Conservation (phyloP, 83 land plant genomes). For the Diphasiastrum complanatum region DNA sequence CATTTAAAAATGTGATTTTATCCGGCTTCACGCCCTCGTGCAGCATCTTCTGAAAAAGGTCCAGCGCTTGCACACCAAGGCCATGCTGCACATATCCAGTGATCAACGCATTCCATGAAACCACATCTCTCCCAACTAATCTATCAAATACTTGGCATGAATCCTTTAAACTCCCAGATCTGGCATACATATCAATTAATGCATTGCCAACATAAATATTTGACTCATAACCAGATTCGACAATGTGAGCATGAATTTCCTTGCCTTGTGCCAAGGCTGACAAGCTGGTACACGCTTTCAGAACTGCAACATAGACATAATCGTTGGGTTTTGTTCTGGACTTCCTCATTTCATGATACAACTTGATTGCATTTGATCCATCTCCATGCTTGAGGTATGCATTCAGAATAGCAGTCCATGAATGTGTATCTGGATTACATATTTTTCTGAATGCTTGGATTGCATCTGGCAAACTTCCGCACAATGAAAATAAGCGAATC, state of each 20-base stretch:
- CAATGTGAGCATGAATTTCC: not conserved
- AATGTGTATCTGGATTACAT: not conserved
- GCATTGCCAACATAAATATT: constrained; percentile 1
- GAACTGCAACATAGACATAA: too few relatives aligned
- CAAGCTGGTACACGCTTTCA: not conserved
- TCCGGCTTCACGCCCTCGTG: too few relatives aligned
- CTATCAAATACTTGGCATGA: not conserved
- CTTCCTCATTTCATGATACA: not conserved
- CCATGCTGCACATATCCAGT: too few relatives aligned
- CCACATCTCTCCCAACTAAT: not conserved
- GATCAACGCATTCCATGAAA: not conserved
- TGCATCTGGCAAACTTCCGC: constrained; percentile 3
- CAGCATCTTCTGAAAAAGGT: too few relatives aligned
- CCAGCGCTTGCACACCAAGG: too few relatives aligned
- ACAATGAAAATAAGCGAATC: constrained; percentile 5
- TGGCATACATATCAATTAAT: too few relatives aligned
- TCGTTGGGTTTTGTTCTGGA: not conserved
- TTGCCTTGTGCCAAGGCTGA: not conserved
- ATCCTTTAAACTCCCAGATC: too few relatives aligned
- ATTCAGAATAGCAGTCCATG: constrained; percentile 3
- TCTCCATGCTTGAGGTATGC: not conserved
- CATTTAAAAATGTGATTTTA: too few relatives aligned
- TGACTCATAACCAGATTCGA: not conserved
- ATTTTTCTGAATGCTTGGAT: not conserved
- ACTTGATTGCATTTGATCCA: not conserved